Base-by-base conservation (phyloP, 2,329 filamentous ascomycete genomes). In the Sporothrix luriei region DNA sequence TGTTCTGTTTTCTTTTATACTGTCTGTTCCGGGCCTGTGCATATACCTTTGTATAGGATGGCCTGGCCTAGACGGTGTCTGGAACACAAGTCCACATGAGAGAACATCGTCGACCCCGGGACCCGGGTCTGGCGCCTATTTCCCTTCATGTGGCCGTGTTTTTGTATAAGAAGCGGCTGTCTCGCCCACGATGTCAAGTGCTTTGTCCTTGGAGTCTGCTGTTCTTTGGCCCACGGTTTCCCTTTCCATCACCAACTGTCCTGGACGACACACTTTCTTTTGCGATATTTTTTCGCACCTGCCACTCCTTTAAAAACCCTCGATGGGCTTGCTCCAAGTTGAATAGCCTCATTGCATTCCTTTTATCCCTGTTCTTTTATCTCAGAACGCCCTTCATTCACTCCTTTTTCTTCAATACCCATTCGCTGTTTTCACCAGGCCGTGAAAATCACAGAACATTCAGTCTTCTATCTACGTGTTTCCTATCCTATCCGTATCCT, bases 111-210 rank as follows among this genome's bases (percentile, higher is more conserved):
- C 24, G 26, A n/a, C 54, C 43, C 66, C 54, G 10, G 49, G 66
- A 61, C 40, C 29, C 43, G 11, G 54, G 66, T 51, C 54, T 49
- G 54, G 66, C 66, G 66, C 66, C 66, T 46, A 62, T 46, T 21
- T 62, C n/a, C 43, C 38, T 62, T 38, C 19, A 26, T 26, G 21
- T 59, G 64, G 5, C 16, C 29, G 5, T 19, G 14, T 3, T 33
- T 52, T 14, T 68, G 43, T 62, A 68, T 59, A 68, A 68, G 61
- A 68, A 29, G 33, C 66, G 29, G 21, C 19, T 51, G 54, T 49
- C 54, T 61, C 54, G 54, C 66, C 64, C 54, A 26, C 40, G 52
- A 68, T 59, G 66, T 51, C 66, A 55, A 24, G 26, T 38, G 62
- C 26, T 13, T 66, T n/a, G 10, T 21, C 38, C 38, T 48, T 43